Evolutionary conservation across 768 basidiomycete species (phyloP).

Genomic region (Lactarius trivialis): DNA sequence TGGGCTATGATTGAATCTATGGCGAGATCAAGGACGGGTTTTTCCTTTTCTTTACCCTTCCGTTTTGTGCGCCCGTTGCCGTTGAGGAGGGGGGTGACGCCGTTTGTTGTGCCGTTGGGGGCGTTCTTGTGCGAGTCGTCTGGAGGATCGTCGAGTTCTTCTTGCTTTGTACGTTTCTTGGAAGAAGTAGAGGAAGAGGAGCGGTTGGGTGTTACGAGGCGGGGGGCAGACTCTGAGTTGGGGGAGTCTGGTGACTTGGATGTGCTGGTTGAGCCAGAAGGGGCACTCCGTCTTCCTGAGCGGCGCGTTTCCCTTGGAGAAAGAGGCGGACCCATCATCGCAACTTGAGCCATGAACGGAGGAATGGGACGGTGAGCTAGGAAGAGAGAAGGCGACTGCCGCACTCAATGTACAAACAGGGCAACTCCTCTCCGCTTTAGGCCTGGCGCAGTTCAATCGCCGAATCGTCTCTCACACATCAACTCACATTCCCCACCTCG

Average conservation of each 20-base stretch:
- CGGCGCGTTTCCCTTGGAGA: slow-evolving; percentile 74
- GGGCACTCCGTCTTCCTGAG: slow-evolving; percentile 66
- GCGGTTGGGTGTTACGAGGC: slow-evolving; percentile 26
- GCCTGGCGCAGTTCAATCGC: slow-evolving; percentile 23
- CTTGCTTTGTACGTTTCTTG: slow-evolving; percentile 60
- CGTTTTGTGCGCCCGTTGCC: slow-evolving; percentile 47
- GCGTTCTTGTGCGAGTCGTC: slow-evolving; percentile 47
- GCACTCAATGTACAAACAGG: too few species aligned
- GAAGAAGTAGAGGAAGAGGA: slow-evolving; percentile 27
- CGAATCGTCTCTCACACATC: slow-evolving; percentile 3
- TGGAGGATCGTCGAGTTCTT: slow-evolving; percentile 59
- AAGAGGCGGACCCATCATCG: slow-evolving; percentile 69
- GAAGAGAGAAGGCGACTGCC: slow-evolving; percentile 17
- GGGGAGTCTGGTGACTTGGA: slow-evolving; percentile 73
- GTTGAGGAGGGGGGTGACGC: slow-evolving; percentile 22
- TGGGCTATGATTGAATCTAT: slow-evolving; percentile 27
- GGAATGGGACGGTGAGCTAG: slow-evolving; percentile 2
- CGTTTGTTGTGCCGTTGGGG: slow-evolving; percentile 29
- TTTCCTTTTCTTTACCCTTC: slow-evolving; percentile 61
- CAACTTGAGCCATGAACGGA: slow-evolving; percentile 49
- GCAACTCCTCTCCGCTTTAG: slow-evolving; percentile 20
- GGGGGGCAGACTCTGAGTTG: slow-evolving; percentile 39
- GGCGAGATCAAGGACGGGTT: slow-evolving; percentile 26
- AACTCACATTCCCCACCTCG: neutral
- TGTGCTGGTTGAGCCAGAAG: slow-evolving; percentile 57